These are phyloP conservation scores for Pestalotiopsis sp. DNA, from an alignment of 2,329 filamentous ascomycete species.

Conservation along the genomic window DNA sequence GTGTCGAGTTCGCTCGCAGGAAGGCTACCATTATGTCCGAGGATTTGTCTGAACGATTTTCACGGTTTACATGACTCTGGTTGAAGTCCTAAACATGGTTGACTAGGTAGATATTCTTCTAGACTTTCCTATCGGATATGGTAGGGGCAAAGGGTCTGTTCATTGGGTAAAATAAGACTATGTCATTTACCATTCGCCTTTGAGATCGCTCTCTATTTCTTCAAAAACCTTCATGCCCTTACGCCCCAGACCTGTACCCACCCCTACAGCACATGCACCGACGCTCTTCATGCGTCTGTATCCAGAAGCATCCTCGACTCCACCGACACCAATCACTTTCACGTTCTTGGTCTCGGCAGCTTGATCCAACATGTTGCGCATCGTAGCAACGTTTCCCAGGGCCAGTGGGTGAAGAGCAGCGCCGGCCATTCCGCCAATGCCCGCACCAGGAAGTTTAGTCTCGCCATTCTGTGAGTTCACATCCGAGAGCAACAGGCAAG, in stretches of 20 bases:
- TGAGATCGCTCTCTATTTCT: conserved; percentile 46
- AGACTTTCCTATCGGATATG: no score
- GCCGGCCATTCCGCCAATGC: conserved; percentile 74
- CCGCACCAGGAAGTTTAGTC: conserved; percentile 55
- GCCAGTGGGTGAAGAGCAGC: conserved; percentile 73
- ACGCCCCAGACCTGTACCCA: conserved; percentile 70
- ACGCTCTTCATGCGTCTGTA: conserved; percentile 67
- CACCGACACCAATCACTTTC: conserved; percentile 71
- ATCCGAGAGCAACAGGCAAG: conserved; percentile 59
- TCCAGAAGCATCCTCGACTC: conserved; percentile 66
- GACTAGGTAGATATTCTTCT: no score
- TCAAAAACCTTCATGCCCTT: conserved; percentile 65
- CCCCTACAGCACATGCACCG: conserved; percentile 67
- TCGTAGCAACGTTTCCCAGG: conserved; percentile 73
- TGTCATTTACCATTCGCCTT: neutral
- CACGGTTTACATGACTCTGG: no score
- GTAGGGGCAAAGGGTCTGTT: neutral
- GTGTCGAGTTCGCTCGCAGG: no score
- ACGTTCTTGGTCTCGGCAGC: conserved; percentile 53
- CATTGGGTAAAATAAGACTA: neutral
- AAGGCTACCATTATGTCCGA: no score
- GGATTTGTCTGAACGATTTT: no score
- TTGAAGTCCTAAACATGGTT: no score
- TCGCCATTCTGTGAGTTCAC: conserved; percentile 21
- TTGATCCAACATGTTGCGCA: conserved; percentile 62